These are phyloP conservation scores for Pharnaceum exiguum DNA, from an alignment of 148 eudicot genomes.

Conservation along the genomic window DNA sequence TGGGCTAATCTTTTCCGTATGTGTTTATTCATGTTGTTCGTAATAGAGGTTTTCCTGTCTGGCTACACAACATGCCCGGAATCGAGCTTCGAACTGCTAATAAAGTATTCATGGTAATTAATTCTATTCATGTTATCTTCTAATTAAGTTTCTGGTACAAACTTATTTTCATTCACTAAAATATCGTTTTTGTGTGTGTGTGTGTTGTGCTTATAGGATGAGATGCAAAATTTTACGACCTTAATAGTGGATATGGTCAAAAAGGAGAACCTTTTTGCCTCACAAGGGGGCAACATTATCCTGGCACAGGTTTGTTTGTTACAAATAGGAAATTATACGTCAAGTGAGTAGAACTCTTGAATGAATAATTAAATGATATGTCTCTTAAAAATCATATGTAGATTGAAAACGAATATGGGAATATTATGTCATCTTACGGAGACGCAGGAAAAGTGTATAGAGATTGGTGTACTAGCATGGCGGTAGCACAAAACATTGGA, in stretches of 20 bases:
- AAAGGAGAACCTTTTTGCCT: slow-evolving; percentile 49
- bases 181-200: background rate
- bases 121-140: background rate
- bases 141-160: background rate
- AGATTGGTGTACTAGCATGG: slow-evolving; percentile 57
- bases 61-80: slow-evolving; percentile 59
- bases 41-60: slow-evolving; percentile 54
- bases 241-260: slow-evolving; percentile 52
- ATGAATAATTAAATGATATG: background rate
- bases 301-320: slow-evolving; percentile 46
- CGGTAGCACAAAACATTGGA: slow-evolving; percentile 38
- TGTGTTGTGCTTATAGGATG: slow-evolving; percentile 43
- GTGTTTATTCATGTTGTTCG: background rate
- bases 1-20: too few relatives aligned
- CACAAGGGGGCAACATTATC: slow-evolving; percentile 67
- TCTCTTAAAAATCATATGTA: background rate
- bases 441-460: slow-evolving; percentile 41
- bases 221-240: slow-evolving; percentile 56
- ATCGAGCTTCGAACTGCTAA: slow-evolving; percentile 45
- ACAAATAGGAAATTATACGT: too few relatives aligned
- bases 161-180: background rate
- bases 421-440: slow-evolving; percentile 35
- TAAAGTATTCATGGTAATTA: slow-evolving; percentile 37
- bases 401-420: slow-evolving; percentile 75
- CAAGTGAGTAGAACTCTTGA: too few relatives aligned